Percentiles rank a stretch among this genome's conserved stretches.
Conservation (phyloP, 2,329 filamentous ascomycete genomes). For the Alternaria longipes region DNA sequence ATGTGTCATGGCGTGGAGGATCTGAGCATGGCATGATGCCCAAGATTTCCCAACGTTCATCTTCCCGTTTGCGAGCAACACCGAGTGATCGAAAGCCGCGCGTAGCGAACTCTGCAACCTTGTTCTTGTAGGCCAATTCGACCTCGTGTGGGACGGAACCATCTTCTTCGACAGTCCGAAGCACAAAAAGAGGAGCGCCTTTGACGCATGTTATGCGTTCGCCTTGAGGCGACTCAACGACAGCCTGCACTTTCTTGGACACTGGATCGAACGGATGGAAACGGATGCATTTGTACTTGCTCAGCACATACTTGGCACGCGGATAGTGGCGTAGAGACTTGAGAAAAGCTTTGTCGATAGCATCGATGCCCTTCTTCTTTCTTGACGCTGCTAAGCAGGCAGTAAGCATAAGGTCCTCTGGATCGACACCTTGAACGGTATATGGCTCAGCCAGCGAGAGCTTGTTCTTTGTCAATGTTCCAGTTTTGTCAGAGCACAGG, state of each 20-base stretch:
- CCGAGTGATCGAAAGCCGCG: constrained; percentile 94
- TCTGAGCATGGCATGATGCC: constrained; percentile 96
- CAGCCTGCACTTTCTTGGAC: constrained; percentile 88
- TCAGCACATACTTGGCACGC: constrained; percentile 79
- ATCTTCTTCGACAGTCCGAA: constrained; percentile 88
- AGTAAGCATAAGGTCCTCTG: constrained; percentile 90
- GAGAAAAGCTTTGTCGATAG: constrained; percentile 94
- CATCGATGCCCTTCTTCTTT: constrained; percentile 96
- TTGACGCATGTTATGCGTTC: constrained; percentile 90
- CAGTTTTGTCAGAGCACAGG: constrained; percentile 93
- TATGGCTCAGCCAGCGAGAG: constrained; percentile 86
- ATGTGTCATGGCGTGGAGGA: constrained; percentile 89
- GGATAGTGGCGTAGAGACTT: constrained; percentile 86
- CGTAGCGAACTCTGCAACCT: constrained; percentile 88
- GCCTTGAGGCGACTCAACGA: constrained; percentile 84
- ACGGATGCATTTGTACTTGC: constrained; percentile 84
- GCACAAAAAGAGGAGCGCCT: constrained; percentile 86
- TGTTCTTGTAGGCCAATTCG: constrained; percentile 88
- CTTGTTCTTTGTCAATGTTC: constrained; percentile 94
- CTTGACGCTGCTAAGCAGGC: constrained; percentile 88
- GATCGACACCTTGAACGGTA: constrained; percentile 81
- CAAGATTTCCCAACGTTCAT: constrained; percentile 86
- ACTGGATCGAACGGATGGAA: constrained; percentile 92
- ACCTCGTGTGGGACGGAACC: constrained; percentile 79
- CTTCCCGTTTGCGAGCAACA: constrained; percentile 87